These are phyloP conservation scores for Starmerella vitae DNA, from an alignment of 805 yeast genomes.

Conservation along the genomic window DNA sequence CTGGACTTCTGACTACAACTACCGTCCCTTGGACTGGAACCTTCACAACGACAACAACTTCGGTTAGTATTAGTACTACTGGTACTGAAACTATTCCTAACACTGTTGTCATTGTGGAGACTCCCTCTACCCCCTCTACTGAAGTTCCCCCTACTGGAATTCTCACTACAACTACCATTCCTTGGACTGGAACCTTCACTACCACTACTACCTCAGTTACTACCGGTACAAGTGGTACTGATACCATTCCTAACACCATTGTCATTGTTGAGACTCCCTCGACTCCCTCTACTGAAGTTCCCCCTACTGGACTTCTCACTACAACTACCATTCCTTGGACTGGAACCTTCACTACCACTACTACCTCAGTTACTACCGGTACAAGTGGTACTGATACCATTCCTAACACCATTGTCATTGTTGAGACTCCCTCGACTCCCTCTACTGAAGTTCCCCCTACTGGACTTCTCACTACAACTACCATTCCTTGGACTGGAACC, in stretches of 20 bases:
- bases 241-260: background rate
- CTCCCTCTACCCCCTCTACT: no score
- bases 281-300: background rate
- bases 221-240: background rate
- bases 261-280: background rate
- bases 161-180: background rate
- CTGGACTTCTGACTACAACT: conserved; percentile 1
- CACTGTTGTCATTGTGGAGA: background rate
- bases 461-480: background rate
- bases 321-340: background rate
- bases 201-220: background rate
- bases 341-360: background rate
- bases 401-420: background rate
- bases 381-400: no score
- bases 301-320: background rate
- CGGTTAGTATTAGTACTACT: background rate
- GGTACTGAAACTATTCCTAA: background rate
- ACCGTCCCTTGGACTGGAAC: conserved; percentile 2
- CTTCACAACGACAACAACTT: background rate
- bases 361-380: no score
- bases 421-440: background rate
- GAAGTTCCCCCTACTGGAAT: no score
- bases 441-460: background rate
- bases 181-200: background rate
- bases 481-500: background rate